Percentiles rank a stretch among this genome's conserved stretches.
phyloP scores from a whole-genome alignment of 768 basidiomycete species.

The Gloeophyllum trabeum region DNA sequence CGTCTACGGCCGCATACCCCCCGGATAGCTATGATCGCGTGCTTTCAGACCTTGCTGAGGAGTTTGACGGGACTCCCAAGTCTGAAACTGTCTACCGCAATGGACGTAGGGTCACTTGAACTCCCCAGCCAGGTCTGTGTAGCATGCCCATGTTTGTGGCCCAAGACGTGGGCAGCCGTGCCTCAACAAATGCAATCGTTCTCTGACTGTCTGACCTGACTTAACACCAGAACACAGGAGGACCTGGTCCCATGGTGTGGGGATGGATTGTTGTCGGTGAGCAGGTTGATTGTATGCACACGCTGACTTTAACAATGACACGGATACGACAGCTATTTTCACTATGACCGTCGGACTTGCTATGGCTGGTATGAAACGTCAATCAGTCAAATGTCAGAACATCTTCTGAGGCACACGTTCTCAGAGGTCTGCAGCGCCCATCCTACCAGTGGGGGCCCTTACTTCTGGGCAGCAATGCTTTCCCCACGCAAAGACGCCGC shows the following conservation, averaged over 20 bases:
- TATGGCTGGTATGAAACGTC: slow-evolving; percentile 48
- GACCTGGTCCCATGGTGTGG: slow-evolving; percentile 72
- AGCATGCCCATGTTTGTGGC: too few species aligned
- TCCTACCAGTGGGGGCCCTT: slow-evolving; percentile 65
- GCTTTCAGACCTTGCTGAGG: slow-evolving; percentile 3
- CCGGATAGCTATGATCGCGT: not conserved
- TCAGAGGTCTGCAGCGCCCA: slow-evolving; percentile 44
- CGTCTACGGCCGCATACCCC: too few species aligned
- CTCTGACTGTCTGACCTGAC: not conserved
- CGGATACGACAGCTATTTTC: slow-evolving; percentile 50
- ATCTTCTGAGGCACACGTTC: not conserved
- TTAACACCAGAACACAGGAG: slow-evolving; percentile 51
- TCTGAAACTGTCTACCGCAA: too few species aligned
- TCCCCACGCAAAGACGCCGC: slow-evolving; percentile 44
- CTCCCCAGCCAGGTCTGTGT: too few species aligned
- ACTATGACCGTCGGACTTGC: slow-evolving; percentile 64
- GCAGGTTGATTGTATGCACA: too few species aligned
- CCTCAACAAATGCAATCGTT: too few species aligned
- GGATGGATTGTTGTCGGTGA: slow-evolving; percentile 56
- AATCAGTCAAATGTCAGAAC: not conserved
- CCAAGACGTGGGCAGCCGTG: too few species aligned
- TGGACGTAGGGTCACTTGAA: too few species aligned
- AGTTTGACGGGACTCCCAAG: too few species aligned
- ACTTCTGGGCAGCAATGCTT: slow-evolving; percentile 77
- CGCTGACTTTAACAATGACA: too few species aligned